phyloP scores from a whole-genome alignment of 208 protist species.

The Trypanosoma platydactyli region DNA sequence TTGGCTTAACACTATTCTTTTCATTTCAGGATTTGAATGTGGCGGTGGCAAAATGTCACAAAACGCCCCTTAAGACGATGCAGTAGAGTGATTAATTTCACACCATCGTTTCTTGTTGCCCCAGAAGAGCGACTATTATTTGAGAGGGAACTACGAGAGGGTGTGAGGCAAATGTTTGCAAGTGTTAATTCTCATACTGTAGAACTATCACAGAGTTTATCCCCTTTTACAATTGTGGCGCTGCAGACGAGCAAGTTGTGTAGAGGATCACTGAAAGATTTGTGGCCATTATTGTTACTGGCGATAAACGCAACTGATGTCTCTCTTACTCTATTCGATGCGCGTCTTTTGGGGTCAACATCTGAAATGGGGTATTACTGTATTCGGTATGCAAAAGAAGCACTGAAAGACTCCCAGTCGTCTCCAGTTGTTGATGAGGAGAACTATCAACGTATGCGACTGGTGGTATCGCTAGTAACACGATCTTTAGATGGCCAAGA shows the following conservation, averaged over 20 bases:
- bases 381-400: slow-evolving; percentile 18
- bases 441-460: not conserved
- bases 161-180: not conserved
- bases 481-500: too few species aligned
- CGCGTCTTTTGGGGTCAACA: slow-evolving; percentile 34
- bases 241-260: not conserved
- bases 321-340: slow-evolving; percentile 21
- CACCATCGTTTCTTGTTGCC: not conserved
- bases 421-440: not conserved
- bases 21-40: slow-evolving; percentile 14
- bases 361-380: slow-evolving; percentile 26
- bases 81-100: not conserved
- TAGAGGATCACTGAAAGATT: not conserved
- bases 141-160: slow-evolving; percentile 16
- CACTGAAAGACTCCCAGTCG: slow-evolving; percentile 2
- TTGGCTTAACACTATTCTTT: not conserved
- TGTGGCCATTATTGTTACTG: slow-evolving; percentile 20
- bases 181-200: not conserved
- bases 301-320: slow-evolving; percentile 26
- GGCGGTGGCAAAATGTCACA: slow-evolving; percentile 10
- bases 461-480: slow-evolving; percentile 15
- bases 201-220: slow-evolving; percentile 17
- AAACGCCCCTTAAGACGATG: slow-evolving; percentile 10
- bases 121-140: slow-evolving; percentile 21
- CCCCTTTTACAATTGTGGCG: slow-evolving; percentile 22